Evolutionary conservation across 2,329 filamentous ascomycete genomes (phyloP), one percentile per base, ranked within the genome.

Genomic region (Pezicula radicicola): DNA sequence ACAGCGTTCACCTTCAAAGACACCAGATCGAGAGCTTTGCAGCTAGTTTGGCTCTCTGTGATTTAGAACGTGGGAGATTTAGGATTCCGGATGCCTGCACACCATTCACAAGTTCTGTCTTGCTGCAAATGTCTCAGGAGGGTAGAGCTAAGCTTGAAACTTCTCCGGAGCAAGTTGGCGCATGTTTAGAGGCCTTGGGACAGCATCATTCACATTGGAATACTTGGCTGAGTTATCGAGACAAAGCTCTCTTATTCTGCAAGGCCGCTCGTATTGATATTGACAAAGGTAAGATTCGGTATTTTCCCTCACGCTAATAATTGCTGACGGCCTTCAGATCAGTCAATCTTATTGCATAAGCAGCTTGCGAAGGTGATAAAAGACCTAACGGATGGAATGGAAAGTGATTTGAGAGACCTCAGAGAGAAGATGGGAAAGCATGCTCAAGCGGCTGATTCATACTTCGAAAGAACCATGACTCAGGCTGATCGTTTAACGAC

Each of bases 201-300:
- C 73, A 74, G 16, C 72, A 76, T 21, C 74, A 77, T 1, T 81
- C 83, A 42, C 79, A 74, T 63, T 87, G 83, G 83, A 84, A 76
- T 1, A 85, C 81, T 21, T 88, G 83, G 68, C 81, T 79, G 58
- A 84, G 84, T 64, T 80, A 75, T 52, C 73, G 76, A 50, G 80
- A 84, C 51, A 83, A 84, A 57, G 82, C 82, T 2, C 70, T 81
- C 41, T 68, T 82, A 16, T 80, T 87, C 58, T 88, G 85, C 57
- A 77, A 84, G 55, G 81, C 82, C 27, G 77, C 79, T 40, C 75
- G 83, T 36, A 69, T 75, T 40, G 78, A 83, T 48, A 74, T 79
- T 13, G 82, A 86, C 52, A 81, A 79, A 61, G 77, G 76, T 68
- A 65, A 51, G 58, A 36, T n/a, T 28, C n/a, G 6, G 16, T 7